Evolutionary conservation across 73 alveolate species (phyloP).

Genomic region (Paramecium pentaurelia): DNA sequence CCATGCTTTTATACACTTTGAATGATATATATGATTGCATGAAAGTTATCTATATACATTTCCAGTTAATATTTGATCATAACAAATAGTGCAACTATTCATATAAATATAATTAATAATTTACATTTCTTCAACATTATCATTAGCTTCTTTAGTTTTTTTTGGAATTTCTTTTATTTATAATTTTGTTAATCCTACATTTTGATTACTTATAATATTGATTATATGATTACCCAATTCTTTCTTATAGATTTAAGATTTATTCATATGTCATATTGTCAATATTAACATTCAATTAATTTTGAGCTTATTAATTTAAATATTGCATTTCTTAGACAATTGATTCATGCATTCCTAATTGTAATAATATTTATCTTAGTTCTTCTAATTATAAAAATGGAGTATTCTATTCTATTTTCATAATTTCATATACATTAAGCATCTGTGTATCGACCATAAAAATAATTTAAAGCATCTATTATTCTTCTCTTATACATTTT

Average conservation of each 20-base stretch:
- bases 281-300: background rate
- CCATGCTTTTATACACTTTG: conserved; percentile 45
- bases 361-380: background rate
- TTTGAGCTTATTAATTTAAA: background rate
- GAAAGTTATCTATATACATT: background rate
- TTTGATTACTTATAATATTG: background rate
- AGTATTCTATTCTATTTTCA: conserved; percentile 35
- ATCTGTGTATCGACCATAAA: conserved; percentile 40
- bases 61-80: background rate
- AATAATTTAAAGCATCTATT: conserved; percentile 37
- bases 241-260: background rate
- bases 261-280: conserved; percentile 44
- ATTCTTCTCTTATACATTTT: conserved; percentile 42
- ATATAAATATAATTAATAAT: background rate
- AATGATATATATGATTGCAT: conserved; percentile 40
- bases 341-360: conserved; percentile 50
- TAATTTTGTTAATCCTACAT: conserved; percentile 9
- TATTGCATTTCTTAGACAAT: conserved; percentile 37
- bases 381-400: conserved; percentile 36
- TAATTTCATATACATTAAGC: background rate
- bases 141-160: background rate
- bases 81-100: conserved; percentile 34
- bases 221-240: background rate
- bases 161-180: background rate
- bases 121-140: background rate